These are phyloP conservation scores for Candida parachauliodes DNA, from an alignment of 805 yeast genomes.

Conservation along the genomic window DNA sequence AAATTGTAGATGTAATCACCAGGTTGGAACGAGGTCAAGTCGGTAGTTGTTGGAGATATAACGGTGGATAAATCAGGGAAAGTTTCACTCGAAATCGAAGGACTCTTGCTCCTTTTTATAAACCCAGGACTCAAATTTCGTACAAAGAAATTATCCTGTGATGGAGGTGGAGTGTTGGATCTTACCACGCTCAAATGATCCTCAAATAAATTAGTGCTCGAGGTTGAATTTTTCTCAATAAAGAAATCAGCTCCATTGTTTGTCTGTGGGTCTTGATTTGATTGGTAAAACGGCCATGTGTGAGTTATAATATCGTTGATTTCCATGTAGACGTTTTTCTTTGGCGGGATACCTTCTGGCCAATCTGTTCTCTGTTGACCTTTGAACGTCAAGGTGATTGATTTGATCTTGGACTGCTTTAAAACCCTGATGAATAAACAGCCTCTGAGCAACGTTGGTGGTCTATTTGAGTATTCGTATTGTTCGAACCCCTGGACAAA, in stretches of 20 bases:
- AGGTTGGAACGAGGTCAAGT: conserved; percentile 25
- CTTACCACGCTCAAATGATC: conserved; percentile 1
- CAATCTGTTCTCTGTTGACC: conserved; percentile 83
- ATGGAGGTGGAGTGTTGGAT: conserved; percentile 8
- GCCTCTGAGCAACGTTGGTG: conserved; percentile 82
- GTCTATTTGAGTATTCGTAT: conserved; percentile 57
- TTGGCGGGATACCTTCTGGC: conserved; percentile 98
- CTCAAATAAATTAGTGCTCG: background rate
- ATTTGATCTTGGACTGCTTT: conserved; percentile 69
- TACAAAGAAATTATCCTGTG: conserved; percentile 18
- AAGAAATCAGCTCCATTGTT: conserved; percentile 49
- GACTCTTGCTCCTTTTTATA: conserved; percentile 26
- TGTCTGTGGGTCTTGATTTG: conserved; percentile 10
- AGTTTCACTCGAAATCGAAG: conserved; percentile 17
- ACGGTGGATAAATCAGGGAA: conserved; percentile 7
- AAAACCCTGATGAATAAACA: conserved; percentile 64
- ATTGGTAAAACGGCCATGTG: conserved; percentile 83
- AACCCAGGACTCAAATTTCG: conserved; percentile 23
- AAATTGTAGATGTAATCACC: conserved; percentile 93
- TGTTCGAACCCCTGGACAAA: conserved; percentile 80
- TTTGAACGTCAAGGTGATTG: conserved; percentile 55
- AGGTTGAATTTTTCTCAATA: conserved; percentile 18
- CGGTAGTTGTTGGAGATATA: conserved; percentile 6
- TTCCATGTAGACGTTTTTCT: conserved; percentile 64
- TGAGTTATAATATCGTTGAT: conserved; percentile 65